Percentiles rank a stretch among this genome's conserved stretches.
Evolutionary conservation across 192 early-diverging fungal genomes (phyloP).

Genomic region (Dissophora globulifera): DNA sequence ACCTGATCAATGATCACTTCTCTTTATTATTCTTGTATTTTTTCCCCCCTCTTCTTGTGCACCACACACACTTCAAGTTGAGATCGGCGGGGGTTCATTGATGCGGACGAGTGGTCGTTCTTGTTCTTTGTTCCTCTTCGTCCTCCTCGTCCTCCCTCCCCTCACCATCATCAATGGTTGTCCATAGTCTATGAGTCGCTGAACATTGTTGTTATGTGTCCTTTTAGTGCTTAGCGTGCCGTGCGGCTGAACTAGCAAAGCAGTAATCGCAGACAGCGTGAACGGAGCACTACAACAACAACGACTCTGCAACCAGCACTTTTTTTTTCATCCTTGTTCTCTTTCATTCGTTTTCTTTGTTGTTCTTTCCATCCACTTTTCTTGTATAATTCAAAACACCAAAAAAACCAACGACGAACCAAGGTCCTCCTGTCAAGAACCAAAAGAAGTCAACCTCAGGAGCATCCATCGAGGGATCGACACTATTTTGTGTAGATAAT

Average conservation of each 20-base stretch:
- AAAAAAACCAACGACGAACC: no score
- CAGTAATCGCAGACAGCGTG: constrained; percentile 23
- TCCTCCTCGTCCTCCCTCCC: neutral
- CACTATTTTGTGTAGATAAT: neutral
- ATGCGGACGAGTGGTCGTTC: no score
- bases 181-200: constrained; percentile 28
- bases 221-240: constrained; percentile 48
- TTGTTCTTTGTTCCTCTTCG: neutral
- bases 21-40: no score
- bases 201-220: constrained; percentile 52
- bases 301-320: constrained; percentile 11
- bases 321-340: constrained; percentile 1
- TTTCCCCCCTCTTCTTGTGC: no score
- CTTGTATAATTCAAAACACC: constrained; percentile 4
- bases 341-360: constrained; percentile 8
- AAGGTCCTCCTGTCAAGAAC: no score
- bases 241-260: constrained; percentile 33
- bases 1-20: no score
- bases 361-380: neutral
- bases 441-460: constrained; percentile 1
- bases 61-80: no score
- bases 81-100: no score
- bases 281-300: constrained; percentile 36
- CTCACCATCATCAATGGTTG: neutral
- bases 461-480: neutral